Evolutionary conservation across 2,329 filamentous ascomycete genomes (phyloP).

Genomic region (Phyllosticta ampelicida): DNA sequence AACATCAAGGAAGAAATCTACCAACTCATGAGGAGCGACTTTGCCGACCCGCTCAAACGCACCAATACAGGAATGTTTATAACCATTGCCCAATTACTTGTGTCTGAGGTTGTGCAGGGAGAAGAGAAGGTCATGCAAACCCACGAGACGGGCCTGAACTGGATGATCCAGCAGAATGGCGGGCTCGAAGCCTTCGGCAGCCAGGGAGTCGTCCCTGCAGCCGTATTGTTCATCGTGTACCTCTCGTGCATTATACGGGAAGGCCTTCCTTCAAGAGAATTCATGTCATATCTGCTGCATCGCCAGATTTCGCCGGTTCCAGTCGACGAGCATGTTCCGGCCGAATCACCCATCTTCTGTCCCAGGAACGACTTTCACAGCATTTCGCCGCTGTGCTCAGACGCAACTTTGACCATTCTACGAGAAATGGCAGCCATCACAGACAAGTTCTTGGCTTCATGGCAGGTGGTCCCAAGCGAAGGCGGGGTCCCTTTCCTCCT

Average conservation of each 20-base stretch:
- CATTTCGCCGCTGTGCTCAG: constrained; percentile 1
- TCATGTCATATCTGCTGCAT: not conserved
- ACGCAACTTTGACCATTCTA: not conserved
- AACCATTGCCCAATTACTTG: constrained; percentile 4
- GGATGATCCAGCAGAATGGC: not conserved
- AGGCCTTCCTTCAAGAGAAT: not conserved
- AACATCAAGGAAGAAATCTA: constrained; percentile 9
- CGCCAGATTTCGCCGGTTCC: not conserved
- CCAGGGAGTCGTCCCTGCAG: constrained; percentile 1
- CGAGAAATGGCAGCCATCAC: constrained; percentile 8
- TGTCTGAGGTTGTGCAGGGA: constrained; percentile 3
- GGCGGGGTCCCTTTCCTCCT: not conserved
- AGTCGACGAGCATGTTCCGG: not conserved
- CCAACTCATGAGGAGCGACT: constrained; percentile 1
- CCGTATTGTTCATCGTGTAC: not conserved
- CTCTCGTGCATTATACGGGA: not conserved
- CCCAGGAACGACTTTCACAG: constrained; percentile 7
- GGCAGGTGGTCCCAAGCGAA: not conserved
- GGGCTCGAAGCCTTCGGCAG: not conserved
- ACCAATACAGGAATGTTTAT: constrained; percentile 6
- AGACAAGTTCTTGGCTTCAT: constrained; percentile 1
- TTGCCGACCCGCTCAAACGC: not conserved
- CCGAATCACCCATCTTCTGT: constrained; percentile 8
- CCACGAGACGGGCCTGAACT: constrained; percentile 7
- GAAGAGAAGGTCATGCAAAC: constrained; percentile 7